Conservation (phyloP, 441 rosid genomes). For the Gossypium gossypioides region DNA sequence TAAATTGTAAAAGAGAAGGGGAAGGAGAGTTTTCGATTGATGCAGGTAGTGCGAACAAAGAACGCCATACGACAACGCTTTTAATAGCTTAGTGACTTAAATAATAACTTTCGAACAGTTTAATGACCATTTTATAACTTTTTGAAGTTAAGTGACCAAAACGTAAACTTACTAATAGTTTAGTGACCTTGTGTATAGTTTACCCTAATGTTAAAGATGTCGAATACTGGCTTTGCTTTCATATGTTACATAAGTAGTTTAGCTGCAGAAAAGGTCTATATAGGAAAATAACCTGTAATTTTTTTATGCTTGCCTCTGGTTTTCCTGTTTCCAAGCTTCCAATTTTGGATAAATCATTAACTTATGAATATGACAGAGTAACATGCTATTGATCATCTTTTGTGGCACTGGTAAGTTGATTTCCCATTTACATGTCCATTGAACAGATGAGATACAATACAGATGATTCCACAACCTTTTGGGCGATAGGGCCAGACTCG, state of each 20-base stretch:
- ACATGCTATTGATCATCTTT: not conserved
- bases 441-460: slow-evolving; percentile 61
- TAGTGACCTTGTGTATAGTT: too few species aligned
- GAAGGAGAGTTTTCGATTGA: too few species aligned
- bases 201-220: not conserved
- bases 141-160: too few species aligned
- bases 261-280: not conserved
- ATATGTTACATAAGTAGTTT: not conserved
- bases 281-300: not conserved
- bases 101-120: too few species aligned
- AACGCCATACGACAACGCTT: too few species aligned
- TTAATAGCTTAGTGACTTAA: too few species aligned
- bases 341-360: not conserved
- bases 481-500: slow-evolving; percentile 78
- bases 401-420: not conserved
- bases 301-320: not conserved
- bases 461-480: slow-evolving; percentile 79
- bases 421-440: slow-evolving; percentile 13
- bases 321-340: not conserved
- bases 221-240: not conserved
- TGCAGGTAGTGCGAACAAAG: too few species aligned
- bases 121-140: too few species aligned
- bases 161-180: too few species aligned
- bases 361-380: not conserved
- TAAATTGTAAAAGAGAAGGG: too few species aligned